Evolutionary conservation across 106 monocot species (phyloP), one percentile per base, ranked within the genome.

Genomic region (Cymbidium sinense): DNA sequence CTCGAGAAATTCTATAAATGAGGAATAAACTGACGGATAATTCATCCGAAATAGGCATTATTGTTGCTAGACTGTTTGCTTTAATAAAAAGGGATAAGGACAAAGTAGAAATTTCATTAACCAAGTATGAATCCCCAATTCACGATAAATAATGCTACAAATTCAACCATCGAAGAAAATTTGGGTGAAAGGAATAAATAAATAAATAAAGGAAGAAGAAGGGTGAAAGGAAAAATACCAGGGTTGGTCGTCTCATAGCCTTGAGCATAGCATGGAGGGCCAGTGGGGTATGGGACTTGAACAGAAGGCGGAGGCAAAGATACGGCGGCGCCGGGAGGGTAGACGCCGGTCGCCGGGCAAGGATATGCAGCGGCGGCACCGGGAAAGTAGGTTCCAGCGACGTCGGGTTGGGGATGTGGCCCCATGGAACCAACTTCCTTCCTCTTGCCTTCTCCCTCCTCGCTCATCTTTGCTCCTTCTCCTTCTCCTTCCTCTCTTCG

Each of bases 401-500:
- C 73, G 19, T 6, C 13, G 11, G 36, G 70, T 23, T 67, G 13
- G 31, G 31, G 3, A 67, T 67, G 31, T 17, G 34, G 70, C 0
- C 2, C 73, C 9, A 19, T 41, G 2, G 11, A 23, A 18, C 25
- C 73, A 1, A 43, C 7, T 43, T 73, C 43, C 10, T 43, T 41
- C 13, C 1, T 43, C 73, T 43, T 73, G 12, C 43, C 73, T 33
- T 73, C 43, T 43, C 43, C 43, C 19, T n/a, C 73, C 43, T 39
- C 39, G 43, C 27, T 43, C 73, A 73, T 73, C 73, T 73, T 73
- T 12, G n/a, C 43, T 43, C 43, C 30, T 36, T 15, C 29, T 69
- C 33, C 70, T 41, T n/a, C 3, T 39, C 37, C 13, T 69, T 34
- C 31, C 33, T 18, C 69, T 69, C 51, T 25, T 30, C 65, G 65